Percentiles rank a stretch among this genome's conserved stretches.
These are phyloP conservation scores for Arctium minus DNA, from an alignment of 129 eudicot species.

Conservation along the genomic window DNA sequence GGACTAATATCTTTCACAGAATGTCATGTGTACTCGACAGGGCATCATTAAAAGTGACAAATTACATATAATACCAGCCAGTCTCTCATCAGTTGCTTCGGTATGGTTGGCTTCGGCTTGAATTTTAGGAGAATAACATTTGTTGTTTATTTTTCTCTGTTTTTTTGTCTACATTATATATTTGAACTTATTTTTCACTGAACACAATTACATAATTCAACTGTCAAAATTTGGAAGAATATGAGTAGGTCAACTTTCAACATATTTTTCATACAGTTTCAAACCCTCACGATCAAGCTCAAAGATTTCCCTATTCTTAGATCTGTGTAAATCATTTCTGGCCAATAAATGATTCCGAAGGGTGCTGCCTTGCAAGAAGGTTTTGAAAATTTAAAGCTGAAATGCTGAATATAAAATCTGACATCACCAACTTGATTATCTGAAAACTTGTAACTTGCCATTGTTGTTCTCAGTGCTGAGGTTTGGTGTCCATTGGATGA, in stretches of 20 bases:
- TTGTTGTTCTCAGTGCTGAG: neutral
- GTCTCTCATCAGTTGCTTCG: slow-evolving; percentile 47
- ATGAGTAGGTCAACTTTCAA: neutral
- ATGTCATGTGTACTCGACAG: slow-evolving; percentile 33
- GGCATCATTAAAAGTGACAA: slow-evolving; percentile 38
- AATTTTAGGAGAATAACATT: neutral
- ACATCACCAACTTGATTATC: neutral
- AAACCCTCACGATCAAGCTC: neutral
- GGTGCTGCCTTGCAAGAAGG: too few species aligned
- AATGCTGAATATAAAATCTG: neutral
- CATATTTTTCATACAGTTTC: neutral
- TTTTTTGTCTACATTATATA: neutral
- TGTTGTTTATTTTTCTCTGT: neutral
- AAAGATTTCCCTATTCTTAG: too few species aligned
- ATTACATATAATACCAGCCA: slow-evolving; percentile 30
- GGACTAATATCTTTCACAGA: slow-evolving; percentile 1
- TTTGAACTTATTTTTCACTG: neutral
- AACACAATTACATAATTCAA: neutral
- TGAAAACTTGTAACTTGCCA: neutral
- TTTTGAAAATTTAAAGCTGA: neutral
- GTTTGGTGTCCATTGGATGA: too few species aligned
- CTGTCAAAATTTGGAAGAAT: neutral
- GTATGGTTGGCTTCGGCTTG: slow-evolving; percentile 39
- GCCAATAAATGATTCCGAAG: too few species aligned
- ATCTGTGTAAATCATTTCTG: too few species aligned